Evolutionary conservation across 176 grass and related monocot genomes (phyloP), one percentile per base, ranked within the genome.

Genomic region (Cenchrus americanus): DNA sequence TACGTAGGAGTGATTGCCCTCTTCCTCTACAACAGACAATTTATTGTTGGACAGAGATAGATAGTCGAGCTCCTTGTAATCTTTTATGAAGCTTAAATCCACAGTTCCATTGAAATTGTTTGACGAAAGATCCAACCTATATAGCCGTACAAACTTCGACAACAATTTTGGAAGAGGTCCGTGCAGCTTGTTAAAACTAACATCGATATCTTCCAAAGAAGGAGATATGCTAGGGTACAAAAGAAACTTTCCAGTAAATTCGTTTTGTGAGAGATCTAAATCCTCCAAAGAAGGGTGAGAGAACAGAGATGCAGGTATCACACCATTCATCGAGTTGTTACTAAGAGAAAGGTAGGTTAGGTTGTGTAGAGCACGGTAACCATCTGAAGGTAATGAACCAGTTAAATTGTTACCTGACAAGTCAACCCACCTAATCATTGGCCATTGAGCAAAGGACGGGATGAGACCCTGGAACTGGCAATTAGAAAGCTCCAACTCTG

Each of bases 111-210:
- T 80, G 26, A 93, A 55, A 13, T 83, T 82, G 71, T 93, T 93
- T 63, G 85, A 90, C 26, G 91, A 76, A 37, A 90, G 66, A 24
- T 62, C 70, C 61, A 93, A 83, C 19, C 19, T 7, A 10, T 73
- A 15, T 43, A 88, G 18, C 34, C 59, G 62, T 37, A 52, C 74
- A 66, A 88, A 43, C 10, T 83, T 23, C 12, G 81, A 88, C 30
- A 93, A 14, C 6, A 79, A 71, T 10, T 40, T 43, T 27, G 91
- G 88, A 15, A 93, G 23, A 23, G 27, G 41, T 40, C 91, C 91
- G 75, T 90, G 59, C 14, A 93, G 58, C 21, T 73, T 86, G 34
- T 93, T 93, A 11, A 57, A 37, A 76, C 87, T 92, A 59, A 89
- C 7, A 53, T 92, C 83, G 52, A 92, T 59, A 32, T 10, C 30